phyloP scores from a whole-genome alignment of 345 rosid genomes.

The Microcos paniculata region DNA sequence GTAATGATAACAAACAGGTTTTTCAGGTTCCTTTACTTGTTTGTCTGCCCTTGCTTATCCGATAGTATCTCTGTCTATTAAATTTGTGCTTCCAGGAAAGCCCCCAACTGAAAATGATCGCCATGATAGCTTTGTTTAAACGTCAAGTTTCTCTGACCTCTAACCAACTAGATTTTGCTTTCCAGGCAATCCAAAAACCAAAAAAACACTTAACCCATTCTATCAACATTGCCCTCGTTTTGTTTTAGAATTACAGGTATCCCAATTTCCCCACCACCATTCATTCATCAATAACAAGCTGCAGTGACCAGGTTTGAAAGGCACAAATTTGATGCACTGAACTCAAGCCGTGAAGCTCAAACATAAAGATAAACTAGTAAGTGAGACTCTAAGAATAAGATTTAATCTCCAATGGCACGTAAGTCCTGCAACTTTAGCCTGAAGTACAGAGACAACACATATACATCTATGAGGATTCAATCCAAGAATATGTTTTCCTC shows the following conservation, averaged over 20 bases:
- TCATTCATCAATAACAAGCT: neutral
- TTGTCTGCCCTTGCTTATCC: neutral
- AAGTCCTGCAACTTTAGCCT: too few relatives aligned
- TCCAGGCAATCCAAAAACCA: constrained; percentile 28
- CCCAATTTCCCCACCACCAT: neutral
- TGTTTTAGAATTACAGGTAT: neutral
- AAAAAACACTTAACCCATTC: neutral
- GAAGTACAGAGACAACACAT: too few relatives aligned
- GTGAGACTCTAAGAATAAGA: too few relatives aligned
- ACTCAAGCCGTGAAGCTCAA: too few relatives aligned
- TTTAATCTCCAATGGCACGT: too few relatives aligned
- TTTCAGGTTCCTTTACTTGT: too few relatives aligned
- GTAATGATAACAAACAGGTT: constrained; percentile 4
- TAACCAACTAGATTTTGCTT: constrained; percentile 40
- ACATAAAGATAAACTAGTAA: too few relatives aligned
- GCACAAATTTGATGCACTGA: too few relatives aligned
- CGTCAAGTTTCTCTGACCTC: constrained; percentile 51
- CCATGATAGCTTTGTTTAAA: constrained; percentile 56
- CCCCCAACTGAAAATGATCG: constrained; percentile 21
- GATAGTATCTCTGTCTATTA: neutral
- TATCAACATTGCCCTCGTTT: constrained; percentile 3
- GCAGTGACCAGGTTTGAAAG: too few relatives aligned
- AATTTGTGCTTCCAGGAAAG: constrained; percentile 14
- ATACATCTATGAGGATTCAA: too few relatives aligned
- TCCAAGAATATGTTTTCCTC: neutral